Base-by-base conservation (phyloP, 2,329 filamentous ascomycete genomes). In the Hortaea sp. region DNA sequence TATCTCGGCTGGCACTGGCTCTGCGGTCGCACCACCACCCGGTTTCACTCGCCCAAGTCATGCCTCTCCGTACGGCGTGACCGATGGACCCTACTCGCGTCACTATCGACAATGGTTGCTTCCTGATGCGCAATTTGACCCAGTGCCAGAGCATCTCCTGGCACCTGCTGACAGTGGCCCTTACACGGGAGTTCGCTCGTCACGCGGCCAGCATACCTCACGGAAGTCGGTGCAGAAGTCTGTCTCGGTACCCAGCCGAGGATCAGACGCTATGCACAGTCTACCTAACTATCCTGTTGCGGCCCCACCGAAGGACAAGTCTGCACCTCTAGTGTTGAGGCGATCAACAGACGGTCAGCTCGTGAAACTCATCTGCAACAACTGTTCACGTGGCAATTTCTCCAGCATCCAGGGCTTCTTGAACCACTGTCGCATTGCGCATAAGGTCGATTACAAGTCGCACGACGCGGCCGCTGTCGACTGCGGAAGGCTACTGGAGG, bases 361-460 rank as follows among this genome's bases (percentile, higher is more conserved):
- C 53, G 90, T 97, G 53, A 94, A 94, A 67, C 76, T 97, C 42
- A 84, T 94, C 52, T 98, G 92, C 71, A 70, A 69, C 38, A 85
- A 92, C 64, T 97, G 92, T 66, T 77, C 88, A 42, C 78, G 90
- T 53, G 86, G 88, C 63, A 87, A 95, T 65, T 97, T 97, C 62
- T 89, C 85, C 46, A 97, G 89, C 69, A 94, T 89, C 0, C 92
- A 97, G 66, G 92, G 92, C n/a, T 97, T 97, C 68, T 92, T 98
- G 70, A 98, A 98, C 62, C 92, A 98, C 63, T 97, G 90, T 64
- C 88, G 92, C 47, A 97, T 98, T 58, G 88, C 89, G 28, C 92
- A 98, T 68, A 85, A 84, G 63, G 78, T 87, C 49, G 88, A 94
- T 53, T 97, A 89, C 72, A 90, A 94, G 69, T 95, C 88, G 57